These are phyloP conservation scores for Candida jianshihensis DNA, from an alignment of 805 yeast species.

Conservation along the genomic window DNA sequence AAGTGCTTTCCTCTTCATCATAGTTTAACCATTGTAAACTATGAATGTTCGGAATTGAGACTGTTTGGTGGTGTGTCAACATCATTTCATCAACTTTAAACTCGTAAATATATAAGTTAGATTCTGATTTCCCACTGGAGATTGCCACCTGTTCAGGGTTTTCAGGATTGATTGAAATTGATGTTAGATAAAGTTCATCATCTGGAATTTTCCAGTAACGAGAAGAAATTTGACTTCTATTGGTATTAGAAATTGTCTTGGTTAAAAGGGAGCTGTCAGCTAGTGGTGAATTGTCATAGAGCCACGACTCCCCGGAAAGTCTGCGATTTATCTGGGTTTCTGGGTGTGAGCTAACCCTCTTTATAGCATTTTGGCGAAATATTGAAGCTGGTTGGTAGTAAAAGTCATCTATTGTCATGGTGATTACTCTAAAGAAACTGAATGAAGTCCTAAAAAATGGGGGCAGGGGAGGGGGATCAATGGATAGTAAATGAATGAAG, in stretches of 20 bases:
- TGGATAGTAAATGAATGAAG: neutral
- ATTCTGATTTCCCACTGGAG: constrained; percentile 37
- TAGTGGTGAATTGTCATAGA: constrained; percentile 19
- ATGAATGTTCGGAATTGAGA: constrained; percentile 48
- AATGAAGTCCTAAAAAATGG: too few relatives aligned
- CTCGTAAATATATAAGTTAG: constrained; percentile 47
- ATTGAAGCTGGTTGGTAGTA: constrained; percentile 19
- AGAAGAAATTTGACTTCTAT: constrained; percentile 28
- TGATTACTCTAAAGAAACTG: neutral
- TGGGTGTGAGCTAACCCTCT: constrained; percentile 12
- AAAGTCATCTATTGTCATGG: constrained; percentile 10
- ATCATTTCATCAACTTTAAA: constrained; percentile 32
- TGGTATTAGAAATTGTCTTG: constrained; percentile 32
- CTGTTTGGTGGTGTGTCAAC: constrained; percentile 53
- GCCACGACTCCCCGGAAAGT: constrained; percentile 16
- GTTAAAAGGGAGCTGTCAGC: constrained; percentile 25
- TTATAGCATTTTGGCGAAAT: constrained; percentile 23
- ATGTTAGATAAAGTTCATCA: constrained; percentile 36
- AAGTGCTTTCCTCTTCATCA: constrained; percentile 27
- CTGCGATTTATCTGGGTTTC: constrained; percentile 7
- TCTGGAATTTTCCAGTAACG: constrained; percentile 24
- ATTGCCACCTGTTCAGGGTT: constrained; percentile 37
- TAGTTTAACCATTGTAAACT: constrained; percentile 47
- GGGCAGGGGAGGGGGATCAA: too few relatives aligned
- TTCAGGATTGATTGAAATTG: constrained; percentile 29